Conservation (phyloP, 2,329 filamentous ascomycete genomes). For the Beauveria sp. region DNA sequence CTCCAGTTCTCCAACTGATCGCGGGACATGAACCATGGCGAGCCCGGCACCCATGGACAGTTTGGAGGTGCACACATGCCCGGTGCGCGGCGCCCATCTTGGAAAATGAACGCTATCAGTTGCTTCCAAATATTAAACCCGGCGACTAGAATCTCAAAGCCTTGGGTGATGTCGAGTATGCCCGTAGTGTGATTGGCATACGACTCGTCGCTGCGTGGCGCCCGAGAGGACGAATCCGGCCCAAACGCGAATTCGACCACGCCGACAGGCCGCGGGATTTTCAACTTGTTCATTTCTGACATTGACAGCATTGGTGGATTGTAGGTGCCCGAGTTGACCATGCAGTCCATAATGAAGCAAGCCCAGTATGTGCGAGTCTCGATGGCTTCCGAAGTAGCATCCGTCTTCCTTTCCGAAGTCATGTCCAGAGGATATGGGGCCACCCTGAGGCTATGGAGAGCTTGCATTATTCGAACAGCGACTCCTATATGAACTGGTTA, state of each 20-base stretch:
- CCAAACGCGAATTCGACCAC: constrained; percentile 33
- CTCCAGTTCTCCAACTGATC: constrained; percentile 28
- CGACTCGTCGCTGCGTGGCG: constrained; percentile 12
- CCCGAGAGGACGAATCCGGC: constrained; percentile 18
- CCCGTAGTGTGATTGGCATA: constrained; percentile 11
- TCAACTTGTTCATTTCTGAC: constrained; percentile 26
- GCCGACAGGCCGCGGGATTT: constrained; percentile 23
- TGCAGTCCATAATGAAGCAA: constrained; percentile 38
- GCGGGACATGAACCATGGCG: constrained; percentile 26
- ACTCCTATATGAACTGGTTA: constrained; percentile 20
- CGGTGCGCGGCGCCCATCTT: constrained; percentile 32
- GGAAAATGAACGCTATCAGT: constrained; percentile 34
- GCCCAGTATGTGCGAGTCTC: constrained; percentile 37
- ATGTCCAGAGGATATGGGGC: constrained; percentile 22
- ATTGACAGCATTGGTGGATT: constrained; percentile 30
- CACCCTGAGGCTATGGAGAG: constrained; percentile 22
- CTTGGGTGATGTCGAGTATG: constrained; percentile 20
- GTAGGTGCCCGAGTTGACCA: constrained; percentile 34
- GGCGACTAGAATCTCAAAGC: constrained; percentile 30
- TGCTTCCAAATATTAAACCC: constrained; percentile 37
- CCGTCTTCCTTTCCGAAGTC: constrained; percentile 13
- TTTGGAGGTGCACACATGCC: constrained; percentile 31
- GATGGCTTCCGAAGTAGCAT: constrained; percentile 21
- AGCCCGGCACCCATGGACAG: constrained; percentile 30
- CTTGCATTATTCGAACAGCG: constrained; percentile 32